Base-by-base conservation (phyloP, 805 yeast species). In the Ogataea nakhonphanomensis region DNA sequence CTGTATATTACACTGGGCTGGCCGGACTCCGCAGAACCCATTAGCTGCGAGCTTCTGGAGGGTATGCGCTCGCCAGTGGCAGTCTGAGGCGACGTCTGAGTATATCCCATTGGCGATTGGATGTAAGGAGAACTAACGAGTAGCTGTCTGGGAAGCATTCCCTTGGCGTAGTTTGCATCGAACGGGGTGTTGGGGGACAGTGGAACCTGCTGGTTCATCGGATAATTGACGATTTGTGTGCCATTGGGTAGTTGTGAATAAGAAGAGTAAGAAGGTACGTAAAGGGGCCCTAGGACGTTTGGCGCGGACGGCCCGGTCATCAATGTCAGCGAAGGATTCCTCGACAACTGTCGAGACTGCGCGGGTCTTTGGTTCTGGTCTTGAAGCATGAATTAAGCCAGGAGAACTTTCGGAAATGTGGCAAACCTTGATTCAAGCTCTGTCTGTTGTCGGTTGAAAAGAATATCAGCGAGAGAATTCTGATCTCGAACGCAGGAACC, bases 71-170 rank as follows among this genome's bases (percentile, higher is more conserved):
- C 51, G 8, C 37, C 36, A 4, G 22, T n/a, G 8, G 39, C 37
- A 7, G 44, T 28, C 8, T 34, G 31, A 8, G 45, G 39, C 11
- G 43, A 31, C 1, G 46, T 25, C 7, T 49, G 45, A 6, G 46
- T 30, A 8, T 17, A 15, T 12, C 33, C 44, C 49, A 39, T 46
- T 4, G 70, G 69, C 29, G 70, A 60, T 39, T 71, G 74, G 8
- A 76, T 62, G 51, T 72, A 80, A 0, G 87, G 87, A 3, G 86
- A 79, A 3, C 77, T 70, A 43, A 77, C 64, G 35, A 81, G 61
- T 37, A 81, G 59, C 50, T 79, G 83, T 12, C 81, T 65, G 1
- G 89, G 89, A 13, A 81, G 61, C 68, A 81, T 69, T 10, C 81
- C 73, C 4, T 77, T 73, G 7, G 83, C 79, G 51, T 79, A 80